Evolutionary conservation across 2,329 filamentous ascomycete genomes (phyloP), one percentile per base, ranked within the genome.

Genomic region (Colletotrichum incanum): DNA sequence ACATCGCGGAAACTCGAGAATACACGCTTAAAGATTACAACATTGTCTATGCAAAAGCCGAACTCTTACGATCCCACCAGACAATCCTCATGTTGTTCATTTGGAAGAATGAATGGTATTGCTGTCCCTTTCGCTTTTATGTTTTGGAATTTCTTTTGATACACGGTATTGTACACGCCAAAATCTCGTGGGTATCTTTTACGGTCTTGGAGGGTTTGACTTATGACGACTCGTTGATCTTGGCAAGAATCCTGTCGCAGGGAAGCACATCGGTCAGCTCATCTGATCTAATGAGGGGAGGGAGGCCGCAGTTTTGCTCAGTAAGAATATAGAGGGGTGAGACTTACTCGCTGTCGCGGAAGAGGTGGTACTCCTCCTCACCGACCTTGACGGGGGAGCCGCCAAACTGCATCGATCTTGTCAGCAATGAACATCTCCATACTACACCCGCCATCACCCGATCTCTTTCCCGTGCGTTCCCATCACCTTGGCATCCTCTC

Each of bases 331-430:
- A 28, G 8, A 39, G n/a, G 31, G 31, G 12, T 34, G 14, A 2
- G 64, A 93, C 95, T 86, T 92, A 98, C 96, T 99, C 96, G 88
- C 95, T 93, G 86, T 99, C 96, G 80, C 96, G 91, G 93, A 98
- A 99, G 76, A 99, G 91, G 75, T 93, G 92, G 88, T 91, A 98
- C 87, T 99, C 96, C 77, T 98, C 95, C 79, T 99, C 96, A 78
- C 96, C 96, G 78, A 98, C 94, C 91, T 98, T 98, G 84, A 99
- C 92, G 76, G 96, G 93, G 81, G 93, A 96, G 76, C 96, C 96
- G 80, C 96, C 96, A 81, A 93, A 99, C 94, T 97, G 79, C 74
- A 50, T 65, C 14, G 28, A 16, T 26, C 20, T 34, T 3, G 71
- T 74, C 14, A 76, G 34, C 49, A 34, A 61, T 43, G 37, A 49